phyloP scores from a whole-genome alignment of 2,329 filamentous ascomycete genomes.

The Periglandula ipomoeae region DNA sequence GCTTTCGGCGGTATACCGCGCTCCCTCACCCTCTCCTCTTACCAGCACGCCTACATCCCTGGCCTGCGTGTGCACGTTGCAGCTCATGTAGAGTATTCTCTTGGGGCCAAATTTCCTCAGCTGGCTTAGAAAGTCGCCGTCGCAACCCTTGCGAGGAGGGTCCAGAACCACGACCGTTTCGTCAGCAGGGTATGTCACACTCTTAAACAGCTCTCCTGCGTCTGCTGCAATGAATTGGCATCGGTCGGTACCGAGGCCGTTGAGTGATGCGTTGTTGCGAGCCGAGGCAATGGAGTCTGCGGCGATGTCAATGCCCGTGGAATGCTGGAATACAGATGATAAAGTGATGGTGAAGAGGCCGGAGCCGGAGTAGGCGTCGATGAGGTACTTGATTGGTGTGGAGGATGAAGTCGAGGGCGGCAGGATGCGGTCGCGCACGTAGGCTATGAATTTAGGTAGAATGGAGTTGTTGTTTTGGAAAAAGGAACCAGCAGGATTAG shows the following conservation, averaged over 20 bases:
- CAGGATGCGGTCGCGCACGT: slow-evolving; percentile 73
- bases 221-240: slow-evolving; percentile 86
- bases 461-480: slow-evolving; percentile 99
- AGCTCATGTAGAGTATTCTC: slow-evolving; percentile 87
- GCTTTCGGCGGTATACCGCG: slow-evolving; percentile 78
- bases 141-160: slow-evolving; percentile 92
- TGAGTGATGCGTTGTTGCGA: slow-evolving; percentile 66
- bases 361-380: slow-evolving; percentile 95
- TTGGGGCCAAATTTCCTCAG: slow-evolving; percentile 67
- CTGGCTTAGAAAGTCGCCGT: slow-evolving; percentile 73
- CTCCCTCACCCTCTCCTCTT: slow-evolving; percentile 45
- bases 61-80: slow-evolving; percentile 96
- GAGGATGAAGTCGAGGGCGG: slow-evolving; percentile 33
- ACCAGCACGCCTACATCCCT: slow-evolving; percentile 85
- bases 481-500: slow-evolving; percentile 87
- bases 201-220: slow-evolving; percentile 71
- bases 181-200: slow-evolving; percentile 61
- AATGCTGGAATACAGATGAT: slow-evolving; percentile 72
- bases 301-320: slow-evolving; percentile 85
- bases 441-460: slow-evolving; percentile 74
- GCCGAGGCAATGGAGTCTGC: slow-evolving; percentile 70
- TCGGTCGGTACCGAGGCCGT: slow-evolving; percentile 56
- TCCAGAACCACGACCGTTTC: slow-evolving; percentile 93
- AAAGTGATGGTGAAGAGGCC: slow-evolving; percentile 96
- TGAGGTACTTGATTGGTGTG: slow-evolving; percentile 68